Evolutionary conservation across 2,329 filamentous ascomycete genomes (phyloP), one percentile per base, ranked within the genome.

Genomic region (Trichophyton simii): DNA sequence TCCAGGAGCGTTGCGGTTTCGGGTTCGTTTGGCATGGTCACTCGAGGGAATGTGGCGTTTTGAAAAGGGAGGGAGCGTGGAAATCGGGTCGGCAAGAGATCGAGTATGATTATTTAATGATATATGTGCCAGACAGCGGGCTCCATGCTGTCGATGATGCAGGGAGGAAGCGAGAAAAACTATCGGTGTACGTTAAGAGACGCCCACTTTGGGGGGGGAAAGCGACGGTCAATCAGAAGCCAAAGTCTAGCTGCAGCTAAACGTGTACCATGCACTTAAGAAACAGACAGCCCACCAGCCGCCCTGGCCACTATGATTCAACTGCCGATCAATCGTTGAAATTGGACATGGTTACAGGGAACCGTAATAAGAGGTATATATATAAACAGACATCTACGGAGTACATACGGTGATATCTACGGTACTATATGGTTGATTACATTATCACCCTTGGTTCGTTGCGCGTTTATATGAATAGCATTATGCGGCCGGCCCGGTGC

Each of bases 1-100:
- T 78, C 76, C 64, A 78, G 67, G 58, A 78, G 68, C 61, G 75
- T 76, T 63, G 76, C 72, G 63, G 75, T 75, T 63, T 77, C 73
- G 61, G 75, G 74, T 67, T 78, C 75, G 66, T 74, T 72, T 55
- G 75, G 71, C 76, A 78, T 78, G 64, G 65, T 70, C 65, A 62
- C 64, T 61, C 64, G 61, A 65, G n/a, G 61, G 38, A 50, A 55
- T 55, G 50, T 55, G 50, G 50, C 50, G 50, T 55, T 55, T 55
- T 36, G 50, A 54, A 25, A 38, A 38, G 34, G n/a, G 50, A 55
- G 50, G 28, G 18, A 18, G 28, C 34, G 50, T 55, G 50, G 50
- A 36, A 55, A 55, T 55, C 50, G 15, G 50, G 34, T 38, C 34
- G 34, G 55, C 13, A 44, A 54, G 48, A 58, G 59, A 20, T 28